Conservation (phyloP, 106 monocot species). For the Cymbidium sinense region DNA sequence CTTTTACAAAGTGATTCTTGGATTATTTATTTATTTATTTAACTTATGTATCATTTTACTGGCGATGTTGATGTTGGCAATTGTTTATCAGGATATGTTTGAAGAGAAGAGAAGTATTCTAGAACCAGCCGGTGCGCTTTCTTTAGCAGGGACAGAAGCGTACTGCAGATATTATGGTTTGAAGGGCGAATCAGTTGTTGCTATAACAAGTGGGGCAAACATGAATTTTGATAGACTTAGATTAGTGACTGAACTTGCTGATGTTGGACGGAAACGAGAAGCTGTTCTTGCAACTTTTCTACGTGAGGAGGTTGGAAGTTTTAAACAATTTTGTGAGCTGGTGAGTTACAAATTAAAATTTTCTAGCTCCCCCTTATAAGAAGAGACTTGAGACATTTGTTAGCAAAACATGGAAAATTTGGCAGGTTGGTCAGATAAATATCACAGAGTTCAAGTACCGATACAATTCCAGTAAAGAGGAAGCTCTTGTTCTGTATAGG, state of each 20-base stretch:
- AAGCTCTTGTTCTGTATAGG: slow-evolving; percentile 98
- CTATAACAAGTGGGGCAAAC: slow-evolving; percentile 93
- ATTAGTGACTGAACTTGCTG: slow-evolving; percentile 95
- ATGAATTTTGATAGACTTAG: slow-evolving; percentile 98
- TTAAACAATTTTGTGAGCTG: slow-evolving; percentile 70
- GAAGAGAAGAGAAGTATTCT: slow-evolving; percentile 99
- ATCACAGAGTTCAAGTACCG: slow-evolving; percentile 99
- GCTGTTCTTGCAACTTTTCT: slow-evolving; percentile 89
- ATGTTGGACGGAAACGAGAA: slow-evolving; percentile 96
- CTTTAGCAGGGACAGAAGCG: slow-evolving; percentile 93
- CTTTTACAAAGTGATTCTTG: not conserved
- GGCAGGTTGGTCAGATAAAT: slow-evolving; percentile 84
- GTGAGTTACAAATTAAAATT: slow-evolving; percentile 17
- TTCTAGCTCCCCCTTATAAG: not conserved
- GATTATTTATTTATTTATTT: not conserved
- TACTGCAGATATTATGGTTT: slow-evolving; percentile 96
- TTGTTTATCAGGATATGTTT: slow-evolving; percentile 77
- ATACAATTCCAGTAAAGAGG: slow-evolving; percentile 60
- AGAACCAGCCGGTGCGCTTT: slow-evolving; percentile 94
- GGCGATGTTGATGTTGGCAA: not conserved
- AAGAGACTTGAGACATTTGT: not conserved
- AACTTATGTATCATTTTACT: not conserved
- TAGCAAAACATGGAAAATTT: not conserved
- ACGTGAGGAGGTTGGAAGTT: slow-evolving; percentile 73
- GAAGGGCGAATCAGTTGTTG: slow-evolving; percentile 76